phyloP scores from a whole-genome alignment of 1,284 basidiomycete genomes.

The Meripilus lineatus region DNA sequence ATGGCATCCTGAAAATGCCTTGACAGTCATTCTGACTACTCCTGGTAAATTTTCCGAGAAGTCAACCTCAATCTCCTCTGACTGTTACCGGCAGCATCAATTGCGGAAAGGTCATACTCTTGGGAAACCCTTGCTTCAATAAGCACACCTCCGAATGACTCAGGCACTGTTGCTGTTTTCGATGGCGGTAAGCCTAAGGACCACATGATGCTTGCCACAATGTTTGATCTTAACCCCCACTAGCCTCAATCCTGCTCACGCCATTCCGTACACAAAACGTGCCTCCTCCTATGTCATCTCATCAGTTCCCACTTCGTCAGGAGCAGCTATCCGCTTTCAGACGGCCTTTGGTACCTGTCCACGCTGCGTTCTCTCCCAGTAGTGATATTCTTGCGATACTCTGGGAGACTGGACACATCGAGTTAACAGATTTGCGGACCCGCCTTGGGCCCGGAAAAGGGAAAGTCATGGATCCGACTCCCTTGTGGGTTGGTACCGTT shows the following conservation, averaged over 20 bases:
- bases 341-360: constrained; percentile 50
- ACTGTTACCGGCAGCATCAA: not conserved
- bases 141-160: constrained; percentile 66
- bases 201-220: not conserved
- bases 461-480: constrained; percentile 58
- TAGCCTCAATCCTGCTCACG: constrained; percentile 79
- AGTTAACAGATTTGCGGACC: constrained; percentile 69
- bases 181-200: constrained; percentile 70
- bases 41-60: constrained; percentile 52
- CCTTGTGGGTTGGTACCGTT: constrained; percentile 41
- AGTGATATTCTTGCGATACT: constrained; percentile 64
- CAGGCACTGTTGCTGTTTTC: constrained; percentile 85
- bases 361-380: constrained; percentile 58
- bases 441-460: constrained; percentile 55
- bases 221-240: not conserved
- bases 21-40: constrained; percentile 69
- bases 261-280: constrained; percentile 93
- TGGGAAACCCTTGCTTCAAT: constrained; percentile 76
- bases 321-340: constrained; percentile 12
- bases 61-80: too few relatives aligned
- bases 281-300: constrained; percentile 92
- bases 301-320: constrained; percentile 49
- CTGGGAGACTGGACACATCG: constrained; percentile 59
- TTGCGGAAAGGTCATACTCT: constrained; percentile 63
- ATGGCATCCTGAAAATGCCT: constrained; percentile 87